Base-by-base conservation (phyloP, 495 filamentous ascomycete species). In the Glarea lozoyensis region DNA sequence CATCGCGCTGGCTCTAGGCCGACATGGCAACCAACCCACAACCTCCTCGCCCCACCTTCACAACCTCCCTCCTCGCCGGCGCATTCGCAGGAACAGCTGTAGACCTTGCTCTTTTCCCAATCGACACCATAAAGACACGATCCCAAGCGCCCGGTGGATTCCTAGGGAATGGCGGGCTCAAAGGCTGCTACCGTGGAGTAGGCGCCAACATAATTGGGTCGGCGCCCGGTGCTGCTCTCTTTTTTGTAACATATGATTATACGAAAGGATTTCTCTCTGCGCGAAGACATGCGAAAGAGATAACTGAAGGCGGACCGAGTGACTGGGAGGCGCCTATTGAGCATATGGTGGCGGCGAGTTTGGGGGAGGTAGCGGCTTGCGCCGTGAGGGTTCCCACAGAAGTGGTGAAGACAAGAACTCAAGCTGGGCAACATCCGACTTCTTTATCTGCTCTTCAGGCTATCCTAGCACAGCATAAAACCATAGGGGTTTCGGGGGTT, bases 191-290 rank as follows among this genome's bases (percentile, higher is more conserved):
- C 69, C 68, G 72, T 31, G 81, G 84, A 55, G 68, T 87, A 11
- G 81, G 81, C 22, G 73, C 67, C 29, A 81, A 80, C 3, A 59
- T 88, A 22, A 78, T 96, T 53, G 92, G 92, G n/a, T 94, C 88
- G 25, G 93, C 93, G 0, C 92, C 92, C 4, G 88, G 88, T n/a
- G 92, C 92, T 4, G 90, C 92, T 31, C 86, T 94, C 50, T 98
- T 98, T 76, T 98, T 98, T 76, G 84, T 87, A 59, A 93, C 88
- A 43, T 98, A 98, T 67, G 92, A 98, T 59, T 67, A 75, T 38
- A 68, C 82, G 31, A 97, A 96, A 59, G 52, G 67, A 4, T 53
- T 75, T 10, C 65, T 87, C 25, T 55, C 61, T 4, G 40, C 55
- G 21, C 30, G 52, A 42, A 40, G 47, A 19, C 31, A 43, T 27